Percentiles rank a stretch among this genome's conserved stretches.
These are phyloP conservation scores for Geranium rotundifolium DNA, from an alignment of 345 rosid genomes.

Conservation along the genomic window DNA sequence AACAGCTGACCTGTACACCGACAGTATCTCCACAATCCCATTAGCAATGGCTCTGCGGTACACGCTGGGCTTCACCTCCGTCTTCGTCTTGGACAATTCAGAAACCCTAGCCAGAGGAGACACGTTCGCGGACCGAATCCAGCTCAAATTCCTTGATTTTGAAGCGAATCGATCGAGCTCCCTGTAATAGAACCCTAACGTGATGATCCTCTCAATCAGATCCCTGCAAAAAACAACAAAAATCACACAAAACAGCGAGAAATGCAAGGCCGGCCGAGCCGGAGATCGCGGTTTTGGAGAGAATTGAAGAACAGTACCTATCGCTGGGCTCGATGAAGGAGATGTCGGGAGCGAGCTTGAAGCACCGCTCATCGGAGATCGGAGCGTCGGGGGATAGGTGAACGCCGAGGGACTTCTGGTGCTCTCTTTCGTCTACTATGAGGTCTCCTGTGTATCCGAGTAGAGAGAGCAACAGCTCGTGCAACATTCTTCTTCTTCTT, in stretches of 20 bases:
- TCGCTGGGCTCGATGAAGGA: constrained; percentile 83
- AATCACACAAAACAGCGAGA: neutral
- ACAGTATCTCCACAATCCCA: constrained; percentile 83
- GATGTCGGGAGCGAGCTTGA: constrained; percentile 84
- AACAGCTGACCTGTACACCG: constrained; percentile 77
- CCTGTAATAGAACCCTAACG: constrained; percentile 80
- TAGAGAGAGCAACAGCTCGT: constrained; percentile 78
- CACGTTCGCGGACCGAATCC: constrained; percentile 51
- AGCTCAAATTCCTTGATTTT: constrained; percentile 68
- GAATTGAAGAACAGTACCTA: constrained; percentile 29
- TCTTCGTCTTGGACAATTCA: constrained; percentile 28
- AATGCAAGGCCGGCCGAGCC: neutral
- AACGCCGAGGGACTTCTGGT: constrained; percentile 45
- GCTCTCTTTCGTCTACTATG: constrained; percentile 79
- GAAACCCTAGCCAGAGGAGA: constrained; percentile 42
- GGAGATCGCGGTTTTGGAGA: neutral
- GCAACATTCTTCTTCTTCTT: constrained; percentile 40
- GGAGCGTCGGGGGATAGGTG: constrained; percentile 43
- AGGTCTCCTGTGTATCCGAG: constrained; percentile 91
- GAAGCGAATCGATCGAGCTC: constrained; percentile 80
- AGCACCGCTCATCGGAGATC: constrained; percentile 53
- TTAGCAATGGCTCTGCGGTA: constrained; percentile 88
- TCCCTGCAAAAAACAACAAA: constrained; percentile 36
- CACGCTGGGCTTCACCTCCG: constrained; percentile 41
- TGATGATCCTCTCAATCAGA: constrained; percentile 70